A percentile compares a stretch with the other conserved stretches of the same genome.
phyloP scores from a whole-genome alignment of 179 eudicot genomes.

The Spinacia oleracea region DNA sequence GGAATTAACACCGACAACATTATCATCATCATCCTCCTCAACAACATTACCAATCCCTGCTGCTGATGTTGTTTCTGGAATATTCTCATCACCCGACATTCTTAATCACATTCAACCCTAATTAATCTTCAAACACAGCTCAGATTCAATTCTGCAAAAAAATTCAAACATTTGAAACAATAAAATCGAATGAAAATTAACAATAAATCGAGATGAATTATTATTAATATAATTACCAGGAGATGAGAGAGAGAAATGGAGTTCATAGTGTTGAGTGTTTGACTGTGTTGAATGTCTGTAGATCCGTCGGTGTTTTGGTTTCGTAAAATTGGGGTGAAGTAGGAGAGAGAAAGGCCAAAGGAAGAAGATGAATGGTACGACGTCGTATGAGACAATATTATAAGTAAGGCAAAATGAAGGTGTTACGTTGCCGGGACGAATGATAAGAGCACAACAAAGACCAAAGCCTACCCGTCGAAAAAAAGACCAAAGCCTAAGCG shows the following conservation, averaged over 20 bases:
- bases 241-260: slow-evolving; percentile 11
- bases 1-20: slow-evolving; percentile 29
- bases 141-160: slow-evolving; percentile 12
- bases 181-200: neutral
- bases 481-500: too few relatives aligned
- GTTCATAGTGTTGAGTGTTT: neutral
- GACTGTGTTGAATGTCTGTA: slow-evolving; percentile 8
- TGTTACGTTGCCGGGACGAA: slow-evolving; percentile 30
- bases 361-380: slow-evolving; percentile 21
- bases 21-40: slow-evolving; percentile 12
- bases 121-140: slow-evolving; percentile 2
- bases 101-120: slow-evolving; percentile 27
- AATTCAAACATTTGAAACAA: slow-evolving; percentile 6
- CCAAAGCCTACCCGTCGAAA: too few relatives aligned
- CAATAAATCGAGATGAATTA: neutral
- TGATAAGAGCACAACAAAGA: neutral
- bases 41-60: slow-evolving; percentile 23
- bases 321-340: slow-evolving; percentile 8
- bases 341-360: slow-evolving; percentile 8
- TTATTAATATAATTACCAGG: slow-evolving; percentile 2
- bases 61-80: slow-evolving; percentile 14
- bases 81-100: slow-evolving; percentile 38
- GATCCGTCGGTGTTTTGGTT: neutral
- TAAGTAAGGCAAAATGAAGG: neutral
- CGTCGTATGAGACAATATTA: slow-evolving; percentile 19